Percentiles rank a stretch among this genome's conserved stretches.
Evolutionary conservation across 108 stramenopile genomes (phyloP).

Genomic region (Schizochytrium sp.): DNA sequence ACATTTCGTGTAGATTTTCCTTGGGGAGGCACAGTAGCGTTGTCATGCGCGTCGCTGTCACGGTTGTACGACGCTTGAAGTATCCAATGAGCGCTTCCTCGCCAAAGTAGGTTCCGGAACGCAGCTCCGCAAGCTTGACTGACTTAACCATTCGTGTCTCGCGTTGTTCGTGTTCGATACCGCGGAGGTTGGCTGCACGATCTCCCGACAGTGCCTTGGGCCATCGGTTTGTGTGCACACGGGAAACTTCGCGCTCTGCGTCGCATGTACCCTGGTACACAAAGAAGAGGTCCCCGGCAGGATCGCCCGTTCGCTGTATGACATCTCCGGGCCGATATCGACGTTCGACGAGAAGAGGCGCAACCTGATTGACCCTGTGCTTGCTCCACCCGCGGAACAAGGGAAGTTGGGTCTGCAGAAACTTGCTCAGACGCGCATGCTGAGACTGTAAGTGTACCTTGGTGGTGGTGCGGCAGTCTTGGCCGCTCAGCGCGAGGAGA

Average conservation of each 20-base stretch:
- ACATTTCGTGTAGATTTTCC: not conserved
- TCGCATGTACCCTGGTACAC: not conserved
- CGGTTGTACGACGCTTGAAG: not conserved
- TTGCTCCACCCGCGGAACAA: not conserved
- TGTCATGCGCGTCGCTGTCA: not conserved
- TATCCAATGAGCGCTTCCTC: not conserved
- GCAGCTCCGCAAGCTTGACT: slow-evolving; percentile 2
- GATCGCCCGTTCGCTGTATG: not conserved
- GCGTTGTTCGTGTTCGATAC: not conserved
- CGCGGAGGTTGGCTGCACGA: not conserved
- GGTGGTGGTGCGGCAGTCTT: not conserved
- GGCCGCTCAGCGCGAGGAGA: not conserved
- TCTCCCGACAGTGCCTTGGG: not conserved
- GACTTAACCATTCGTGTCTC: not conserved
- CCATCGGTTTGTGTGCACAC: not conserved
- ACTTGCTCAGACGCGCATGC: not conserved
- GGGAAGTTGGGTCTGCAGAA: not conserved
- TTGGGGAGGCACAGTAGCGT: not conserved
- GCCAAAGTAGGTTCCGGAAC: not conserved
- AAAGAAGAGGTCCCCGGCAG: not conserved
- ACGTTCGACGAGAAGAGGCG: not conserved
- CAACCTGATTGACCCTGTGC: not conserved
- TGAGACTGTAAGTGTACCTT: not conserved
- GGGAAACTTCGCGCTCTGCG: not conserved
- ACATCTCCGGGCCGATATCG: not conserved